phyloP scores from a whole-genome alignment of 768 basidiomycete species.

The Gloeopeniophorella convolvens region DNA sequence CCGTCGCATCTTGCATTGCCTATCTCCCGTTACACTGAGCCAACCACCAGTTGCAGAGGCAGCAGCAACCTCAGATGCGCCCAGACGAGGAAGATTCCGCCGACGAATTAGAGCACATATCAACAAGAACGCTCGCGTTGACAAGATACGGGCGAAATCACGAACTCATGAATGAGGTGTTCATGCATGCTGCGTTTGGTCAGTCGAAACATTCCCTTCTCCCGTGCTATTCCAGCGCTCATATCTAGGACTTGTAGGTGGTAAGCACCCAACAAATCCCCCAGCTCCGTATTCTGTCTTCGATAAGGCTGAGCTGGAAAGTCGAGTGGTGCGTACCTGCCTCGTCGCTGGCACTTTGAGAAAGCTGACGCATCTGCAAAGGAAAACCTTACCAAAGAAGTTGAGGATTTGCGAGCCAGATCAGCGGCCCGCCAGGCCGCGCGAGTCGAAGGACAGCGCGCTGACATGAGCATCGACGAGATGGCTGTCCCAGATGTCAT shows the following conservation, averaged over 20 bases:
- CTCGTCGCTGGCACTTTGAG: neutral
- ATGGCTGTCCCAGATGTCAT: neutral
- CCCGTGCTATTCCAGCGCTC: neutral
- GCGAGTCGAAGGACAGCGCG: slow-evolving; percentile 7
- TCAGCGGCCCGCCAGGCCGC: slow-evolving; percentile 36
- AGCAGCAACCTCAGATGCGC: slow-evolving; percentile 4
- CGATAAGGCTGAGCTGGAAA: slow-evolving; percentile 49
- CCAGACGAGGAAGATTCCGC: slow-evolving; percentile 22
- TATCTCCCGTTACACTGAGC: neutral
- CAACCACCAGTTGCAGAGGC: slow-evolving; percentile 1
- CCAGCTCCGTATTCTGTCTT: slow-evolving; percentile 55
- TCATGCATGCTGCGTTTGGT: slow-evolving; percentile 67
- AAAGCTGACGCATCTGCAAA: slow-evolving; percentile 22
- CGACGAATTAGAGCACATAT: slow-evolving; percentile 65
- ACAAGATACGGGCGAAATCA: slow-evolving; percentile 75
- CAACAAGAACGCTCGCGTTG: slow-evolving; percentile 63
- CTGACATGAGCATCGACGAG: slow-evolving; percentile 13
- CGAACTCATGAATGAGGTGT: slow-evolving; percentile 80
- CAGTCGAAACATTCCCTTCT: slow-evolving; percentile 7
- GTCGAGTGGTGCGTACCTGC: slow-evolving; percentile 34
- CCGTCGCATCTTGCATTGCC: neutral
- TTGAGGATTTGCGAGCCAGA: slow-evolving; percentile 46
- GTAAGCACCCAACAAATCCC: slow-evolving; percentile 35
- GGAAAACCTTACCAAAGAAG: slow-evolving; percentile 54
- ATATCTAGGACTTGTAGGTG: slow-evolving; percentile 29